A percentile compares a stretch with the other conserved stretches of the same genome.
These are phyloP conservation scores for Ambrosiella cleistominuta DNA, from an alignment of 2,329 filamentous ascomycete species.

Conservation along the genomic window DNA sequence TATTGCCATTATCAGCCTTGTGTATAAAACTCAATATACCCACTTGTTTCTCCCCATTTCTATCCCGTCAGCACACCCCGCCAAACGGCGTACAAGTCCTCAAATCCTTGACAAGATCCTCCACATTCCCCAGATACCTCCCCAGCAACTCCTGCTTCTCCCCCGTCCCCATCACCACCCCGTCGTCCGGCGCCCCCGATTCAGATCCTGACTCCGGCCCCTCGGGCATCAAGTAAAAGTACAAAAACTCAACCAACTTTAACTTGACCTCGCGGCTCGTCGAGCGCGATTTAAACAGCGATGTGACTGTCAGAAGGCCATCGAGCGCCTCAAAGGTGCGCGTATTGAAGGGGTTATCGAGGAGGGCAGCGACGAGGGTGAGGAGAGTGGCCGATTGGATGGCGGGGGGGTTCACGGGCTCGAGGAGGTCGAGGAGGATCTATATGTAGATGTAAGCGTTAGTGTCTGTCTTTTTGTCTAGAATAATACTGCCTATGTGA, in stretches of 20 bases:
- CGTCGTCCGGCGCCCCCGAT: slow-evolving; percentile 24
- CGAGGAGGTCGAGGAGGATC: slow-evolving; percentile 84
- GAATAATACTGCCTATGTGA: neutral
- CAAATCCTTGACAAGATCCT: slow-evolving; percentile 70
- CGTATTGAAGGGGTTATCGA: slow-evolving; percentile 74
- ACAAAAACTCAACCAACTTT: slow-evolving; percentile 91
- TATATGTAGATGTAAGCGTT: slow-evolving; percentile 17
- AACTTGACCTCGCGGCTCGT: slow-evolving; percentile 82
- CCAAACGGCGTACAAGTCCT: slow-evolving; percentile 63
- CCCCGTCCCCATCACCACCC: slow-evolving; percentile 39
- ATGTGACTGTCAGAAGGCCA: slow-evolving; percentile 78
- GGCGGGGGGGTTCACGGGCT: slow-evolving; percentile 76
- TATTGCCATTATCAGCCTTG: slow-evolving; percentile 16
- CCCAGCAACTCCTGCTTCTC: slow-evolving; percentile 70
- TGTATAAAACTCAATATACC: slow-evolving; percentile 22
- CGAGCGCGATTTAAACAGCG: slow-evolving; percentile 74
- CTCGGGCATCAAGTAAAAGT: slow-evolving; percentile 98
- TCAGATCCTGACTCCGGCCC: slow-evolving; percentile 33
- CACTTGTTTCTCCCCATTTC: neutral
- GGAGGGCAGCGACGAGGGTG: slow-evolving; percentile 72
- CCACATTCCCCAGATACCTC: slow-evolving; percentile 62
- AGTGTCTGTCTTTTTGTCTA: neutral
- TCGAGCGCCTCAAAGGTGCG: slow-evolving; percentile 85
- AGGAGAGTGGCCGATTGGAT: slow-evolving; percentile 84
- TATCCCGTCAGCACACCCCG: slow-evolving; percentile 23